Evolutionary conservation across 768 basidiomycete genomes (phyloP).

Genomic region (Scleroderma bovista): DNA sequence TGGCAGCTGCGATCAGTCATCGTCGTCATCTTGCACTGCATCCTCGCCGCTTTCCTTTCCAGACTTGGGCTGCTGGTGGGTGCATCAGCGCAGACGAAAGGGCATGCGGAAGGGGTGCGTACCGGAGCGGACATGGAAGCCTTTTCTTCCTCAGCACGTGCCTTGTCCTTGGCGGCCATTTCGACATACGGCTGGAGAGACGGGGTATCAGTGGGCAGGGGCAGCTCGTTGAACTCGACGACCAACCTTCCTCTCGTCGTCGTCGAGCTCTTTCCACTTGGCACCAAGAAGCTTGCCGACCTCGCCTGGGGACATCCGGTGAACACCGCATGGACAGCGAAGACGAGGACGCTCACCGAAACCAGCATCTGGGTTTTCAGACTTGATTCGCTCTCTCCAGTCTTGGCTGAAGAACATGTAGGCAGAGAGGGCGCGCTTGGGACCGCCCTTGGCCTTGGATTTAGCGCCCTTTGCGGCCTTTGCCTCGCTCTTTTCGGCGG

Average conservation of each 20-base stretch:
- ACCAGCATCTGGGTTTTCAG: slow-evolving; percentile 90
- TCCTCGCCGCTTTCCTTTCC: slow-evolving; percentile 37
- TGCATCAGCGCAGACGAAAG: not conserved
- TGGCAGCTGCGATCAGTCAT: slow-evolving; percentile 32
- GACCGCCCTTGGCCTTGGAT: slow-evolving; percentile 60
- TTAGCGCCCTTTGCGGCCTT: slow-evolving; percentile 55
- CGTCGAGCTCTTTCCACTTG: slow-evolving; percentile 95
- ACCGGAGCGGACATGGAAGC: slow-evolving; percentile 37
- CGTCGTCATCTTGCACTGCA: slow-evolving; percentile 34
- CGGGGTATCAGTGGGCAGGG: too few species aligned
- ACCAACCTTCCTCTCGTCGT: slow-evolving; percentile 82
- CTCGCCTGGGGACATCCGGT: slow-evolving; percentile 50
- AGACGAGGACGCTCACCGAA: slow-evolving; percentile 57
- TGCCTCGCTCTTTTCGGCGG: slow-evolving; percentile 61
- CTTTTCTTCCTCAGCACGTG: slow-evolving; percentile 81
- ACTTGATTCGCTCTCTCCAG: slow-evolving; percentile 92
- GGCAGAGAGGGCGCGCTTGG: slow-evolving; percentile 90
- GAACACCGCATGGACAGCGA: not conserved
- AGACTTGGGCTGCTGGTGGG: slow-evolving; percentile 23
- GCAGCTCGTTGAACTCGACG: too few species aligned
- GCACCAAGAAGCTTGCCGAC: slow-evolving; percentile 92
- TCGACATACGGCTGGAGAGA: slow-evolving; percentile 75
- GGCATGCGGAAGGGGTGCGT: slow-evolving; percentile 20
- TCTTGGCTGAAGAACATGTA: slow-evolving; percentile 99
- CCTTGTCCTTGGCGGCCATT: slow-evolving; percentile 82